phyloP scores from a whole-genome alignment of 345 rosid genomes.

The Citrus maxima region DNA sequence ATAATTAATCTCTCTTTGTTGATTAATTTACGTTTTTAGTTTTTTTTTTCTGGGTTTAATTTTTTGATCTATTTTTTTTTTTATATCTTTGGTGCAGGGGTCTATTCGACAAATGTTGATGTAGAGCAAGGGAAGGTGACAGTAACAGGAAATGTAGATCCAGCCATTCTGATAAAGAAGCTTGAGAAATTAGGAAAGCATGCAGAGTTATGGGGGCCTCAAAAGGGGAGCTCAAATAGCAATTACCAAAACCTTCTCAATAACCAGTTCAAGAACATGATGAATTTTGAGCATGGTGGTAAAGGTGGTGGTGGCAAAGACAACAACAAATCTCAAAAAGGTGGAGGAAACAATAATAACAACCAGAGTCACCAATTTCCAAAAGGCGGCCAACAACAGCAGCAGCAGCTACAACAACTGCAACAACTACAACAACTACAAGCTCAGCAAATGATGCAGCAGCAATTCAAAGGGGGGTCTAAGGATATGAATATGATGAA shows the following conservation, averaged over 20 bases:
- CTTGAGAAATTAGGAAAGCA: conserved; percentile 85
- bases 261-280: conserved; percentile 56
- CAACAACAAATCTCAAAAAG: conserved; percentile 52
- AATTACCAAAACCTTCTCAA: conserved; percentile 32
- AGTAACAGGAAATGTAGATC: conserved; percentile 83
- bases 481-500: conserved; percentile 32
- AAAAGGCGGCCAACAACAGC: conserved; percentile 38
- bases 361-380: conserved; percentile 1
- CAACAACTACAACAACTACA: conserved; percentile 32
- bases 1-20: conserved; percentile 1
- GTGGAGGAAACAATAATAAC: conserved; percentile 20
- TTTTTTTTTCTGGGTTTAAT: neutral
- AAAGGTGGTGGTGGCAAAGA: conserved; percentile 40
- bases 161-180: conserved; percentile 62
- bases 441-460: conserved; percentile 19
- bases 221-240: conserved; percentile 37
- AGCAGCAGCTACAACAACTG: conserved; percentile 38
- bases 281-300: conserved; percentile 40
- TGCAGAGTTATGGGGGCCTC: conserved; percentile 73
- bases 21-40: neutral
- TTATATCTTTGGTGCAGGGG: conserved; percentile 45
- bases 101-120: conserved; percentile 54
- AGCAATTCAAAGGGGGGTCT: conserved; percentile 54
- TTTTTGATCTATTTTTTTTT: neutral
- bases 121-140: conserved; percentile 85